Evolutionary conservation across 129 eudicot species (phyloP).

Genomic region (Lonicera japonica): DNA sequence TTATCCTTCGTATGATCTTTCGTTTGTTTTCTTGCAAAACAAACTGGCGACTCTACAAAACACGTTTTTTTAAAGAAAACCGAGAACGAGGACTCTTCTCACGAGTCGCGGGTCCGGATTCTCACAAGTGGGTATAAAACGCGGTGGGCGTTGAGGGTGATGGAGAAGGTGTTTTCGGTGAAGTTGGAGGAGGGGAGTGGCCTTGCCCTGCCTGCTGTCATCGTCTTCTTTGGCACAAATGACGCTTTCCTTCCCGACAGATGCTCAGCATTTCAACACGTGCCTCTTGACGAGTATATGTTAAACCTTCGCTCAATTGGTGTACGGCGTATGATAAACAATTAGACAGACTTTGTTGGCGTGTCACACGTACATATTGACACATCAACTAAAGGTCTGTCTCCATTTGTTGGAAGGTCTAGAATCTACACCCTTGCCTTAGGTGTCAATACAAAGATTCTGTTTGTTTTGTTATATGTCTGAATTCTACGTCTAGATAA

Average conservation of each 20-base stretch:
- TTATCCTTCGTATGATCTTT: too few species aligned
- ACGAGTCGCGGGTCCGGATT: too few species aligned
- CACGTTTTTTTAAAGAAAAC: too few species aligned
- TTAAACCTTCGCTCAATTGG: conserved; percentile 45
- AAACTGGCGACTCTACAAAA: too few species aligned
- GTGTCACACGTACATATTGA: background rate
- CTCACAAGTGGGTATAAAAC: conserved; percentile 84
- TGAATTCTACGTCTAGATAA: too few species aligned
- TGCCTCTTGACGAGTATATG: conserved; percentile 60
- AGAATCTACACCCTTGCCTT: too few species aligned
- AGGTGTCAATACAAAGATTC: too few species aligned
- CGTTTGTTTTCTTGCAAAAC: too few species aligned
- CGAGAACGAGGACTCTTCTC: too few species aligned
- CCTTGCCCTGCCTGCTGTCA: conserved; percentile 45
- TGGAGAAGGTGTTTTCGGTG: conserved; percentile 50
- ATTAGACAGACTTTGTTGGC: background rate
- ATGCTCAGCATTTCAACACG: conserved; percentile 48
- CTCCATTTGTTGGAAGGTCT: background rate
- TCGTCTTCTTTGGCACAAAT: conserved; percentile 79
- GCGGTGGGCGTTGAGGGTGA: conserved; percentile 62
- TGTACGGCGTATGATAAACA: background rate
- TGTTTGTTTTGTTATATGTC: too few species aligned
- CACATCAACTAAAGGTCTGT: background rate
- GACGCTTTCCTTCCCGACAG: conserved; percentile 69
- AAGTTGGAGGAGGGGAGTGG: conserved; percentile 18